Base-by-base conservation (phyloP, 192 early-diverging fungal genomes). In the Jimgerdemannia flammicorona region DNA sequence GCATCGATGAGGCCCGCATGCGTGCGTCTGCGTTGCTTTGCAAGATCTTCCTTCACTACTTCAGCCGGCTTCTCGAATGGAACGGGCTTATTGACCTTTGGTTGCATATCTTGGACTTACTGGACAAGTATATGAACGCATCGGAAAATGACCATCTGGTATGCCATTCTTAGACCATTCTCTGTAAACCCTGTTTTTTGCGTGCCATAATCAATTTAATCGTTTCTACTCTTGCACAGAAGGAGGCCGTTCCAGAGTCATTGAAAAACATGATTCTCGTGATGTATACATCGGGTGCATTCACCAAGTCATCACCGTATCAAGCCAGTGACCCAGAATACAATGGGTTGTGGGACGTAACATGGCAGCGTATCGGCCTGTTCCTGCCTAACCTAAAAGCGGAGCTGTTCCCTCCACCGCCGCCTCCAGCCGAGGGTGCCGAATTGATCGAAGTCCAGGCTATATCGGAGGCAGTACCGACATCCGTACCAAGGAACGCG, bases 191-290 rank as follows among this genome's bases (percentile, higher is more conserved):
- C 20, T 66, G 9, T 84, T 44, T 44, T 43, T n/a, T 39, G 3
- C 68, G n/a, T 29, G 29, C 1, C 29, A 29, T 29, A 72, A 49
- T 65, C 66, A 54, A 59, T 68, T n/a, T 70, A 39, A 42, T 67
- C 40, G 43, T 81, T 40, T 29, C 29, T 29, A 29, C 29, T 19
- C 66, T 14, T 67, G 44, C 63, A 11, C 76, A 93, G 91, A 80
- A 83, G 39, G 93, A 94, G 75, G 94, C 90, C 3, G 87, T 95
- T 7, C 80, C 85, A 0, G 94, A 95, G 76, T 88, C 88, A 11
- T 74, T 95, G 41, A 95, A 95, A 78, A 95, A 95, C 80, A 91
- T 93, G 86, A 78, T 95, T 18, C 84, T 94, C 6, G 93, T 95
- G 6, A 89, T 95, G 90, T 90, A 88, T 14, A 88, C 91, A 0